A percentile compares a stretch with the other conserved stretches of the same genome.
Conservation (phyloP, 257 asterid species). For the Cinchona pubescens region DNA sequence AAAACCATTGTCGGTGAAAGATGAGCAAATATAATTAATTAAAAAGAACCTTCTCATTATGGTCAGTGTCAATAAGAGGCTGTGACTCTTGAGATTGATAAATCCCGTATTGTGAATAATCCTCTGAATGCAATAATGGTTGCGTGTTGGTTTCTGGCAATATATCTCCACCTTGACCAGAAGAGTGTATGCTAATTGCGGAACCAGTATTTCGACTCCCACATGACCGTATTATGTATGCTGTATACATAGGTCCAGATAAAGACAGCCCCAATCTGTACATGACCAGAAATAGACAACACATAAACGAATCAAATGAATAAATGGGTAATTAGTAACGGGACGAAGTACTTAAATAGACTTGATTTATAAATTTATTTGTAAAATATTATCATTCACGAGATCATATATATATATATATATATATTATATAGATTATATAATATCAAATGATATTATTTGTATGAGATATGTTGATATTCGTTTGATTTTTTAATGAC, state of each 20-base stretch:
- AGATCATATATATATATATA: no score
- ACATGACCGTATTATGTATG: conserved; percentile 26
- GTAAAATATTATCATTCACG: no score
- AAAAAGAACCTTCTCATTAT: conserved; percentile 11
- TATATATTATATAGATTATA: no score
- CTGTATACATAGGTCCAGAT: conserved; percentile 35
- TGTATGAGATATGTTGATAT: no score
- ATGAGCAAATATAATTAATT: no score
- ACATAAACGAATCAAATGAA: not conserved
- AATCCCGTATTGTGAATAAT: not conserved
- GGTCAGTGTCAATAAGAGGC: not conserved
- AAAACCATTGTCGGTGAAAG: no score
- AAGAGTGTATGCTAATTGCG: not conserved
- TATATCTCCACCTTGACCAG: conserved; percentile 1
- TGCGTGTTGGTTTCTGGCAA: conserved; percentile 9
- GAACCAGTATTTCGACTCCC: conserved; percentile 7
- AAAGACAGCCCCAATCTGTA: conserved; percentile 32
- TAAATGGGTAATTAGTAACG: no score
- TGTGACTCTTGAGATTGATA: conserved; percentile 2
- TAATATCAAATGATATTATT: no score
- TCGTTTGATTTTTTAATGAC: no score
- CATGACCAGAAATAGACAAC: not conserved
- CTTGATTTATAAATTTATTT: no score
- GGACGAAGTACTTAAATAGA: no score
- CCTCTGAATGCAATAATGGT: conserved; percentile 16